Conservation (phyloP, 2,329 filamentous ascomycete species). For the Talaromyces sp. region DNA sequence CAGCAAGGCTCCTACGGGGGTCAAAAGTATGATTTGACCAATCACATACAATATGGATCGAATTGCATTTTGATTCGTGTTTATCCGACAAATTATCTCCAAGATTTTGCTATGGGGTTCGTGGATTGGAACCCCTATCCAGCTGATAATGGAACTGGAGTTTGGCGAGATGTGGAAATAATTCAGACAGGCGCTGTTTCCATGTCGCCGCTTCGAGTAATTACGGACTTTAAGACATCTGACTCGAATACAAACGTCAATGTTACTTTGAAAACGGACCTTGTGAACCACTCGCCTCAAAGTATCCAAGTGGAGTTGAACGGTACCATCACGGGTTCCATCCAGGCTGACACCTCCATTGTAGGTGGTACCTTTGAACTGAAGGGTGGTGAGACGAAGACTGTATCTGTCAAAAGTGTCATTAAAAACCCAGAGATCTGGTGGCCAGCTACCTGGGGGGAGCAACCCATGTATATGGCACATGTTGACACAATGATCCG, state of each 20-base stretch:
- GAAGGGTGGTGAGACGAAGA: slow-evolving; percentile 40
- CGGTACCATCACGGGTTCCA: slow-evolving; percentile 23
- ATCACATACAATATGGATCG: slow-evolving; percentile 34
- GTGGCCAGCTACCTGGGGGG: slow-evolving; percentile 65
- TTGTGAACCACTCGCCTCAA: slow-evolving; percentile 37
- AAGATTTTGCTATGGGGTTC: slow-evolving; percentile 63
- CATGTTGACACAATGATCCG: slow-evolving; percentile 32
- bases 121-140: slow-evolving; percentile 66
- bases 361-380: slow-evolving; percentile 43
- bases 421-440: slow-evolving; percentile 56
- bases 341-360: slow-evolving; percentile 11
- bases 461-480: slow-evolving; percentile 56
- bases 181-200: slow-evolving; percentile 58
- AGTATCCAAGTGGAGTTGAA: slow-evolving; percentile 22
- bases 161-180: slow-evolving; percentile 63
- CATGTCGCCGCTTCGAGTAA: slow-evolving; percentile 49
- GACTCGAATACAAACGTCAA: slow-evolving; percentile 41
- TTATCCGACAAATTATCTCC: slow-evolving; percentile 62
- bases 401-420: slow-evolving; percentile 42
- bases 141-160: slow-evolving; percentile 64
- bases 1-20: slow-evolving; percentile 63
- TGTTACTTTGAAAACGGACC: slow-evolving; percentile 43
- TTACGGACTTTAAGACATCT: slow-evolving; percentile 45
- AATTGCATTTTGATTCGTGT: slow-evolving; percentile 60
- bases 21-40: slow-evolving; percentile 58